Conservation (phyloP, 2,329 filamentous ascomycete species). For the Xenoacremonium recifei region DNA sequence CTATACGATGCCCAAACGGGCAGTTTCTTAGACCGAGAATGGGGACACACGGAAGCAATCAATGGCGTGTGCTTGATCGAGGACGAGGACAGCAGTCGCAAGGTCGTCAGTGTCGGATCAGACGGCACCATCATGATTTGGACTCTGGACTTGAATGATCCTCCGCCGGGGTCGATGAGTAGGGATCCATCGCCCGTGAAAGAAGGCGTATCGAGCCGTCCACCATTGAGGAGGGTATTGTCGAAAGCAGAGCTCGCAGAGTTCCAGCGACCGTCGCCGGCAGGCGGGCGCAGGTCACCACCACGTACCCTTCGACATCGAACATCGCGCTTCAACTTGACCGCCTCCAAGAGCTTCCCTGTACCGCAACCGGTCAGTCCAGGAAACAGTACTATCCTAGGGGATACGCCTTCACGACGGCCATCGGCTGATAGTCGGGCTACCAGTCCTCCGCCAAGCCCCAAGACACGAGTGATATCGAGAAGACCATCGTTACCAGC, state of each 20-base stretch:
- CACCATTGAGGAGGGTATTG: conserved; percentile 79
- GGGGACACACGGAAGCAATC: conserved; percentile 92
- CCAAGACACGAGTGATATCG: conserved; percentile 43
- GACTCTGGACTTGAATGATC: conserved; percentile 53
- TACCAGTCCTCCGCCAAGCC: conserved; percentile 50
- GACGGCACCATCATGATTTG: conserved; percentile 86
- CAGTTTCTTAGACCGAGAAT: conserved; percentile 79
- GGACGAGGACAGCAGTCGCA: conserved; percentile 52
- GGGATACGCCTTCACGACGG: conserved; percentile 47
- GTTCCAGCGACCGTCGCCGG: conserved; percentile 58
- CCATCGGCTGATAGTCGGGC: conserved; percentile 43
- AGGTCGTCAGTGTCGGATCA: conserved; percentile 71
- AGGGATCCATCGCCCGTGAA: conserved; percentile 57
- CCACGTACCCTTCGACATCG: conserved; percentile 53
- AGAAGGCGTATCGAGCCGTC: conserved; percentile 55
- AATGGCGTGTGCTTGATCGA: conserved; percentile 77
- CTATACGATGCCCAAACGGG: conserved; percentile 82
- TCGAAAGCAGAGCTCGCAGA: conserved; percentile 85
- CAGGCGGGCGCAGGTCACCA: conserved; percentile 52
- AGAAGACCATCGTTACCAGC: conserved; percentile 55
- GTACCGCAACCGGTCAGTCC: conserved; percentile 40
- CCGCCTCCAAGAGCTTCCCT: conserved; percentile 39
- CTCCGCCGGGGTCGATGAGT: conserved; percentile 37
- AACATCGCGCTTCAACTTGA: conserved; percentile 51
- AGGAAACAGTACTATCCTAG: conserved; percentile 35